Conservation (phyloP, 768 basidiomycete genomes). For the Austroboletus eburneus region DNA sequence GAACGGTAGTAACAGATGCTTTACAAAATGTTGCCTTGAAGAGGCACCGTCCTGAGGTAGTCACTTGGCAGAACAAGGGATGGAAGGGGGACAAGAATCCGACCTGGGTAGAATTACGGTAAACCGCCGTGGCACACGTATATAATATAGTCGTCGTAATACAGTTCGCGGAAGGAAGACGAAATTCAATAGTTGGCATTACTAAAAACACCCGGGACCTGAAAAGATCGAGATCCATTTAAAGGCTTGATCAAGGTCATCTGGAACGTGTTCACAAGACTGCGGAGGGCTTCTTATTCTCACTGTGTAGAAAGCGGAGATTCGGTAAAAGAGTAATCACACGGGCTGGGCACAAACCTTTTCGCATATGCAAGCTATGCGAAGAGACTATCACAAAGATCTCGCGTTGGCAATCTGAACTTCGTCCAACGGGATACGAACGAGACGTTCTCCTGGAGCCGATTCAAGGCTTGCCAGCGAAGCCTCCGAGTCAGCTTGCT, state of each 20-base stretch:
- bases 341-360: no score
- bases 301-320: not conserved
- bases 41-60: no score
- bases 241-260: no score
- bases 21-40: no score
- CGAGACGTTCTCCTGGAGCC: slow-evolving; percentile 54
- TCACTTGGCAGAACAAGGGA: no score
- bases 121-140: no score
- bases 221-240: not conserved
- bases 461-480: slow-evolving; percentile 10
- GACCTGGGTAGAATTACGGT: not conserved
- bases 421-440: slow-evolving; percentile 72
- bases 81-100: no score
- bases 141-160: no score
- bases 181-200: not conserved
- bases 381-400: slow-evolving; percentile 12
- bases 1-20: not conserved
- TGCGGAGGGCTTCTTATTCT: not conserved
- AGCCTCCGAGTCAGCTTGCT: slow-evolving; percentile 25
- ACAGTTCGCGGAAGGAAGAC: not conserved
- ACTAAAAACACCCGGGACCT: no score
- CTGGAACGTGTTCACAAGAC: no score
- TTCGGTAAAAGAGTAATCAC: no score
- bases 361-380: no score
- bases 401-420: slow-evolving; percentile 35